phyloP scores from a whole-genome alignment of 75 land plant genomes.

The Selaginella moellendorffii region DNA sequence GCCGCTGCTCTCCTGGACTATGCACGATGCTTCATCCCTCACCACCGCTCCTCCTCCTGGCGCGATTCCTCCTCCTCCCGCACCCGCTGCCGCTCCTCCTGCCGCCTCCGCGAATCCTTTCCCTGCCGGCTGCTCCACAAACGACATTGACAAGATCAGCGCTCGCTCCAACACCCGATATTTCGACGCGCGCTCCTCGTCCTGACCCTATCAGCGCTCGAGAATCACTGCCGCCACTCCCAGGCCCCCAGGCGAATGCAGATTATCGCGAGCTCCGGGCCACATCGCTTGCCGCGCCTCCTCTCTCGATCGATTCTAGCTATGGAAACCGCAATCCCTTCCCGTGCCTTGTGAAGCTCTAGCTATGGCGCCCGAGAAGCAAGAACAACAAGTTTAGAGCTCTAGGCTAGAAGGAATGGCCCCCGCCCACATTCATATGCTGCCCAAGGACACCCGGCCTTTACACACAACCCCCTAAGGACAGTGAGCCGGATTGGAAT shows the following conservation, averaged over 20 bases:
- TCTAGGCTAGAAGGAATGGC: too few relatives aligned
- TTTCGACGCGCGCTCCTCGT: too few relatives aligned
- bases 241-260: background rate
- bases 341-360: background rate
- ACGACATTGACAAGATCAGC: background rate
- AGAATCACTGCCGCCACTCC: too few relatives aligned
- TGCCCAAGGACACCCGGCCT: background rate
- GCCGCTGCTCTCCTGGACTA: conserved; percentile 9
- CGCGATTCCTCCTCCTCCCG: too few relatives aligned
- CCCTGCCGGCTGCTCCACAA: background rate
- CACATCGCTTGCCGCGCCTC: too few relatives aligned
- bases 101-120: background rate
- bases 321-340: background rate
- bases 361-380: background rate
- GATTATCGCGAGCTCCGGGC: background rate
- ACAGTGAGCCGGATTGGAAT: background rate
- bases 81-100: too few relatives aligned
- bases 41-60: background rate
- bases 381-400: too few relatives aligned
- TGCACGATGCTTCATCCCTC: background rate
- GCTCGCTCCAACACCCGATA: too few relatives aligned
- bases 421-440: background rate
- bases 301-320: background rate
- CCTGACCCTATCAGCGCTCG: too few relatives aligned
- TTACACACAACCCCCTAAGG: background rate